Conservation (phyloP, 2,329 filamentous ascomycete genomes). For the Fusarium poae region DNA sequence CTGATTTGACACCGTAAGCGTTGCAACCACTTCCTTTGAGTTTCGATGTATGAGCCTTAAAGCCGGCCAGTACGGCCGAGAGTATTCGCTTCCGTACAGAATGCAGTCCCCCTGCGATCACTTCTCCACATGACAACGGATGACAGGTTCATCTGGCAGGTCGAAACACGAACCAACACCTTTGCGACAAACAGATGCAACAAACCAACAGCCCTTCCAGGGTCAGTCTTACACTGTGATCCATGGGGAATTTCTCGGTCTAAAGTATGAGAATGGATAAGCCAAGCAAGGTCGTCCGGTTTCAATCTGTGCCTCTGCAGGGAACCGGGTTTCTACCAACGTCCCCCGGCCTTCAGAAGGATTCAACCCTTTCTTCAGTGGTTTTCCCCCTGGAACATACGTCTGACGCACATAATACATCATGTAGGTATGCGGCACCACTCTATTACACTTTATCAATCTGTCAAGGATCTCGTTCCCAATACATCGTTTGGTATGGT, state of each 20-base stretch:
- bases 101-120: too few species aligned
- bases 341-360: conserved; percentile 1
- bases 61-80: neutral
- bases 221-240: neutral
- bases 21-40: neutral
- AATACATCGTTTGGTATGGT: conserved; percentile 1
- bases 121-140: neutral
- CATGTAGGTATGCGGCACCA: neutral
- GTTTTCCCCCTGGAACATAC: neutral
- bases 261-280: neutral
- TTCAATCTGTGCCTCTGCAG: neutral
- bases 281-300: neutral
- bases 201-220: neutral
- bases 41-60: neutral
- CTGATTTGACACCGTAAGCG: neutral
- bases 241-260: neutral
- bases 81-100: neutral
- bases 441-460: neutral
- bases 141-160: neutral
- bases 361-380: neutral
- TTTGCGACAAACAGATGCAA: neutral
- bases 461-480: conserved; percentile 3
- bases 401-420: neutral
- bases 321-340: neutral
- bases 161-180: neutral